Conservation (phyloP, 2,329 filamentous ascomycete genomes). For the Apiospora hydei region DNA sequence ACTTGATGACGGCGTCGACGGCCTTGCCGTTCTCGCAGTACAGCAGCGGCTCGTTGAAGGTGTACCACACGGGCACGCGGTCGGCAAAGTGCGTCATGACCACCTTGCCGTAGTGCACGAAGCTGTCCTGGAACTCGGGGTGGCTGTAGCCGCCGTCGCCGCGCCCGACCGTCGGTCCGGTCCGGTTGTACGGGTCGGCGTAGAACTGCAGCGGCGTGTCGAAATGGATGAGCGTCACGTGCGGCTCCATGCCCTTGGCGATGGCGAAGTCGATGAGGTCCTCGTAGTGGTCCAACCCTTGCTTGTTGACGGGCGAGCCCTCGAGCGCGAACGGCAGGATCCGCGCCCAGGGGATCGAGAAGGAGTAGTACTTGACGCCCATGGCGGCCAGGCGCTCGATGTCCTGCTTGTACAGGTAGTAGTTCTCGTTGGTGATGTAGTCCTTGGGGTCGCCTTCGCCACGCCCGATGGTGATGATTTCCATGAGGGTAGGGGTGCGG, state of each 20-base stretch:
- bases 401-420: slow-evolving; percentile 64
- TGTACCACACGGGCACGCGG: slow-evolving; percentile 59
- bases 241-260: slow-evolving; percentile 56
- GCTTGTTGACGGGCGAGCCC: slow-evolving; percentile 58
- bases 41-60: slow-evolving; percentile 60
- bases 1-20: slow-evolving; percentile 51
- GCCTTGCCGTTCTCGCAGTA: slow-evolving; percentile 27
- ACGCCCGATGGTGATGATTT: slow-evolving; percentile 44
- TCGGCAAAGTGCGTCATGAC: slow-evolving; percentile 59
- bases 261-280: slow-evolving; percentile 59
- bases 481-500: slow-evolving; percentile 51
- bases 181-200: slow-evolving; percentile 40
- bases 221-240: slow-evolving; percentile 57
- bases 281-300: slow-evolving; percentile 60
- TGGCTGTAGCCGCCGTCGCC: slow-evolving; percentile 53
- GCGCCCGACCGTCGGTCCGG: slow-evolving; percentile 45
- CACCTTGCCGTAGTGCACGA: slow-evolving; percentile 61
- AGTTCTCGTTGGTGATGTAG: slow-evolving; percentile 56
- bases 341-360: slow-evolving; percentile 59
- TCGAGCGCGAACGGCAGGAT: slow-evolving; percentile 59
- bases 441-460: slow-evolving; percentile 31
- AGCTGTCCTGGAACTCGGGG: slow-evolving; percentile 56
- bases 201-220: slow-evolving; percentile 55
- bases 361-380: slow-evolving; percentile 59
- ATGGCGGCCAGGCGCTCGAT: slow-evolving; percentile 60